These are phyloP conservation scores for Gorgonomyces haynaldii DNA, from an alignment of 192 early-diverging fungal genomes.

Conservation along the genomic window DNA sequence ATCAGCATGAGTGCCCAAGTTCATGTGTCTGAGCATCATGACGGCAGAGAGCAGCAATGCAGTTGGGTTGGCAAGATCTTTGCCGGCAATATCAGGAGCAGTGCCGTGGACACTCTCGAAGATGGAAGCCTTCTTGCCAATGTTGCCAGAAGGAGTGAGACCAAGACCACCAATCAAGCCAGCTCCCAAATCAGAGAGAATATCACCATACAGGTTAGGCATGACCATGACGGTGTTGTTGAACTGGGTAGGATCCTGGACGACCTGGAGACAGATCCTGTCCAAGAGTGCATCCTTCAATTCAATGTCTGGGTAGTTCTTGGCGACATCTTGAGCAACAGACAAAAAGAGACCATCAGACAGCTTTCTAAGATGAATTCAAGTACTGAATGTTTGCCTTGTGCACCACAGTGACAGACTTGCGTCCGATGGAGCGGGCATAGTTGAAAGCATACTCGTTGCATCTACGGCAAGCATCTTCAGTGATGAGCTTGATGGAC, in stretches of 20 bases:
- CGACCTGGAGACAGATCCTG: constrained; percentile 82
- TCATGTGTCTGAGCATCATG: constrained; percentile 98
- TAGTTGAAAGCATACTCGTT: constrained; percentile 93
- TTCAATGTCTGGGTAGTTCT: constrained; percentile 83
- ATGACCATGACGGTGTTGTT: constrained; percentile 96
- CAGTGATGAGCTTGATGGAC: constrained; percentile 98
- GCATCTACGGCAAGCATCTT: constrained; percentile 81
- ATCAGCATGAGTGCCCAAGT: constrained; percentile 64
- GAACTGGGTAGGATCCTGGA: constrained; percentile 83
- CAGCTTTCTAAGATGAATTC: constrained; percentile 46
- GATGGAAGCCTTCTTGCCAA: constrained; percentile 95
- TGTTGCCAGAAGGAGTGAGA: constrained; percentile 96
- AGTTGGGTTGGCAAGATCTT: constrained; percentile 92
- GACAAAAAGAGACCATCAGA: constrained; percentile 96
- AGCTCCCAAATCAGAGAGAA: constrained; percentile 95
- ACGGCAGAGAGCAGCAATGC: constrained; percentile 88
- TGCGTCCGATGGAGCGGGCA: constrained; percentile 76
- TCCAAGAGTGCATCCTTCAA: constrained; percentile 89
- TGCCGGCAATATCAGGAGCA: constrained; percentile 95
- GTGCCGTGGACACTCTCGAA: constrained; percentile 82
- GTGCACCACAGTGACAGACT: constrained; percentile 93
- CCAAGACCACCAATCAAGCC: constrained; percentile 97
- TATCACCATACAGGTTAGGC: constrained; percentile 99
- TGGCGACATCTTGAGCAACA: constrained; percentile 80
- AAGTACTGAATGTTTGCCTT: constrained; percentile 68